Evolutionary conservation across 2,329 filamentous ascomycete genomes (phyloP), one percentile per base, ranked within the genome.

Genomic region (Dothideomycetes sp.): DNA sequence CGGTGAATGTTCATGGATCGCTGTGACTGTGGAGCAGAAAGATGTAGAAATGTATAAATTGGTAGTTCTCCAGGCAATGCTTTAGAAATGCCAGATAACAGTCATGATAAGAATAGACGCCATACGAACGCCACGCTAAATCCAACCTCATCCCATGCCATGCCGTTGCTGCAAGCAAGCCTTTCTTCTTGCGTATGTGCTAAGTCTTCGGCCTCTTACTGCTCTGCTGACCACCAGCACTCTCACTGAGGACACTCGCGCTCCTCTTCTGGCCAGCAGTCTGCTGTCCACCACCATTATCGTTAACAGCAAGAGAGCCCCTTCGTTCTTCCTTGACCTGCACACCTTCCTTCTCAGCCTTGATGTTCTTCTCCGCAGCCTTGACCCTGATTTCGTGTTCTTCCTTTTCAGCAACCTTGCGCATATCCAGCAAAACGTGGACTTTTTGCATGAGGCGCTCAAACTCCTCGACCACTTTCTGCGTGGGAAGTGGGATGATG

Each of bases 361-460:
- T 44, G 18, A 47, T 39, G 30, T 27, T 38, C 40, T 35, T 44
- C 56, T 67, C 64, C 4, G 59, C 59, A 35, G 56, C 48, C 51
- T 73, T 73, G 49, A 61, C 54, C 51, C 71, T 74, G 49, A 84
- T 72, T 60, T 89, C 84, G 10, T 69, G 74, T 46, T 85, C 79
- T 22, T 88, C 66, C 64, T 86, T 87, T 57, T 91, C 84, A 12
- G 73, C 70, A 19, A 82, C 62, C 64, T 88, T 89, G 44, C 81
- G 69, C 44, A 81, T 67, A 47, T 91, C 84, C 4, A 91, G 69
- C 18, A 91, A 63, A 27, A 69, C 64, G 39, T 77, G 74, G 30
- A 91, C 80, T 34, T 75, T 74, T n/a, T 61, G 64, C 40, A 88
- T 72, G 2, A 91, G 68, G 45, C 67, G 63, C 59, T 89, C 84